Evolutionary conservation across 1,284 basidiomycete genomes (phyloP), one percentile per base, ranked within the genome.

Genomic region (Irpex sp.): DNA sequence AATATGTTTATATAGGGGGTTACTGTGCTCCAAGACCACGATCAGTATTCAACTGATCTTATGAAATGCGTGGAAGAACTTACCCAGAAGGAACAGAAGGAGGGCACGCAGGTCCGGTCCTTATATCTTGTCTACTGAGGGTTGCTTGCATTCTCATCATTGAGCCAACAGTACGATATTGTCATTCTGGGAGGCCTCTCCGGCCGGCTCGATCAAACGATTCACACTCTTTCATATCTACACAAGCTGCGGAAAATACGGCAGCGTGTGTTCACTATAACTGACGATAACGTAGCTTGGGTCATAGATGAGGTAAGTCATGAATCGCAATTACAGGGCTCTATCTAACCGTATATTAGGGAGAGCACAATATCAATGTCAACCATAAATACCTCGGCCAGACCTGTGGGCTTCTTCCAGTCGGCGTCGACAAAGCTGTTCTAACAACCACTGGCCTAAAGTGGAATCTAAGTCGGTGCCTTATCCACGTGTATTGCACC

Each of bases 151-250:
- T n/a, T 35, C 4, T 36, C 37, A 9, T 15, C 17, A 13, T 57
- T 70, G 78, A 26, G 9, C 1, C 17, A 51, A 51, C 19, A 86
- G 80, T 86, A 88, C 67, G 84, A 88, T 36, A 81, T 95, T 11
- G 78, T 98, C 57, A 78, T 99, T 56, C 84, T 96, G 1, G 96
- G 97, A 4, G 97, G 97, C 0, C 79, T 99, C 1, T 84, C 91
- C 0, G 97, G 97, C 0, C 86, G 97, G 11, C 79, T 99, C 3
- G 97, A 99, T 72, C 97, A 99, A 72, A 98, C 95, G 0, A 79
- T 97, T 1, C 95, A 98, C 70, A 93, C 94, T 0, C 81, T 98
- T 35, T 92, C 94, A 4, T 85, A 90, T 46, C 77, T 99, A 2
- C 87, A 95, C 78, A 95, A 94, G 73, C 78, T 96, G 13, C 87